Base-by-base conservation (phyloP, 192 early-diverging fungal species). In the Phlyctochytrium bullatum region DNA sequence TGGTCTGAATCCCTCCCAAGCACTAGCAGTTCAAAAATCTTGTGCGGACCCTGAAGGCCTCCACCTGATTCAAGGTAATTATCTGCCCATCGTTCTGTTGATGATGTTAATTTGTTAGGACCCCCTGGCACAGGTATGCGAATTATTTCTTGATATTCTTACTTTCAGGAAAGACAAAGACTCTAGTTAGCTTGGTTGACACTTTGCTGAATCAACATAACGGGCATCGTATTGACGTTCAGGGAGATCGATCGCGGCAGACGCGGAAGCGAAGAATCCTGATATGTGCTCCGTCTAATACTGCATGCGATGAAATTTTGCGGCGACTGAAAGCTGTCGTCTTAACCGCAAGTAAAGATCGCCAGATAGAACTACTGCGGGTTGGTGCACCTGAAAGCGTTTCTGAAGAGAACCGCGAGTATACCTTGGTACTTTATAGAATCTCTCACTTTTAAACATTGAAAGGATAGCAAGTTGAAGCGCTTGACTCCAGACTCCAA, bases 241-340 rank as follows among this genome's bases (percentile, higher is more conserved):
- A 66, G 29, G 68, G 64, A 2, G 36, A 34, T 24, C 50, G 52
- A 3, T 27, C 35, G 17, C 65, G 59, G 2, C 24, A 34, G 31
- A 53, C 33, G 4, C 69, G 65, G n/a, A 73, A 87, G 71, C 83
- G 88, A 71, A 73, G 80, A 1, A 67, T 98, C 36, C 78, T 98
- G 2, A 87, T 94, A 4, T 97, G 95, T 64, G 95, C 94, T n/a
- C 96, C 96, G 2, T 91, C 89, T 64, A 98, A 98, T 67, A 95
- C 52, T 57, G 69, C 94, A 0, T 91, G 93, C 33, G 96, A 98
- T 65, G 96, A 98, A 76, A 92, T 98, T 70, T 91, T 90, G 12
- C 89, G 91, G 65, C 85, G 96, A 12, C 61, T 98, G 14, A 90
- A 87, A 73, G 63, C 76, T 0, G 96, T 95, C 20, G 40, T 47